A percentile compares a stretch with the other conserved stretches of the same genome.
Conservation (phyloP, 352 stramenopile species). For the Globisporangium parvum region DNA sequence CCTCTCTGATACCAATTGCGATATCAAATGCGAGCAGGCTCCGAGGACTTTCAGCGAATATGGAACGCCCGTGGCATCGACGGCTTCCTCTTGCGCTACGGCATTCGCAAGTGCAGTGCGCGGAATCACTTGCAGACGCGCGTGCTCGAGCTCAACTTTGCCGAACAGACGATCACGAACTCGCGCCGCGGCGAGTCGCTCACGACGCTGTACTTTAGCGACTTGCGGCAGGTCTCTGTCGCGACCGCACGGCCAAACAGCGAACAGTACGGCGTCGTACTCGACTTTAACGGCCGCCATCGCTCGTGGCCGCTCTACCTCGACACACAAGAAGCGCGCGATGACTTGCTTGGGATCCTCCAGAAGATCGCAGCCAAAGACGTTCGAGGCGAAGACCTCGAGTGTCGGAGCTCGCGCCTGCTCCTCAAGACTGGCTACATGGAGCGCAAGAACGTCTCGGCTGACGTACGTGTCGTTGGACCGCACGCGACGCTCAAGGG, state of each 20-base stretch:
- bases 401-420: conserved; percentile 59
- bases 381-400: conserved; percentile 55
- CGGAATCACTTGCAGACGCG: conserved; percentile 78
- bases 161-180: conserved; percentile 77
- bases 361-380: conserved; percentile 67
- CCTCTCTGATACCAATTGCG: too few species aligned
- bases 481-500: conserved; percentile 72
- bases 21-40: conserved; percentile 2
- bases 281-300: conserved; percentile 59
- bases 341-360: conserved; percentile 68
- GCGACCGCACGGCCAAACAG: conserved; percentile 30
- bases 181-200: conserved; percentile 73
- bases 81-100: conserved; percentile 77
- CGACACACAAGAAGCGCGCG: conserved; percentile 60
- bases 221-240: conserved; percentile 42
- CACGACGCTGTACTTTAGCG: conserved; percentile 68
- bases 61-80: conserved; percentile 79
- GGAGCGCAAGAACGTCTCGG: conserved; percentile 51
- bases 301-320: conserved; percentile 76
- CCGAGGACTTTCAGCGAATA: conserved; percentile 59
- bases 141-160: conserved; percentile 84
- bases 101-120: conserved; percentile 72
- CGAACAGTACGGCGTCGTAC: conserved; percentile 63
- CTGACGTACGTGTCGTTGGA: conserved; percentile 27
- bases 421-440: conserved; percentile 69